A percentile compares a stretch with the other conserved stretches of the same genome.
Evolutionary conservation across 768 basidiomycete species (phyloP).

Genomic region (Candolleomyces aberdarensis): DNA sequence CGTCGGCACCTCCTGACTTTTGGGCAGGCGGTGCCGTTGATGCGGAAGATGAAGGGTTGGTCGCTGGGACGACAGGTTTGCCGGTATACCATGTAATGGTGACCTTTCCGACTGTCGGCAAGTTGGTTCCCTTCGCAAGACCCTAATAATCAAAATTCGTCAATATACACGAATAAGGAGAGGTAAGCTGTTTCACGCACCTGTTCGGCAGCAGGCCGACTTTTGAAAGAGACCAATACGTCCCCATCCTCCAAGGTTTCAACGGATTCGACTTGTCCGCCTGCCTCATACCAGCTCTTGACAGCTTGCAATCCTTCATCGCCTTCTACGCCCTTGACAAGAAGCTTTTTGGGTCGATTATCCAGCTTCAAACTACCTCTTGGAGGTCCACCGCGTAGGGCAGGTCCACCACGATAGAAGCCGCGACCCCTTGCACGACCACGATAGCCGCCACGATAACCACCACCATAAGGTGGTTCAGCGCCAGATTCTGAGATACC

Average conservation of each 20-base stretch:
- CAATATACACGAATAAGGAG: conserved; percentile 9
- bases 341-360: conserved; percentile 79
- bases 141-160: conserved; percentile 41
- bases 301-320: conserved; percentile 52
- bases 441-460: conserved; percentile 68
- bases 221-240: conserved; percentile 66
- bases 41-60: conserved; percentile 18
- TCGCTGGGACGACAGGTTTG: conserved; percentile 18
- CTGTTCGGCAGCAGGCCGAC: conserved; percentile 74
- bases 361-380: conserved; percentile 85
- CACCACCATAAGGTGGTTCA: conserved; percentile 32
- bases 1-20: conserved; percentile 9
- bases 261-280: conserved; percentile 68
- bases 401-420: conserved; percentile 51
- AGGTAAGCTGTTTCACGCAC: conserved; percentile 28
- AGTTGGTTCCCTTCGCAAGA: conserved; percentile 64
- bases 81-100: conserved; percentile 65
- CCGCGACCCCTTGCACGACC: conserved; percentile 65
- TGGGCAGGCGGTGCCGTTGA: conserved; percentile 14
- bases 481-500: conserved; percentile 58
- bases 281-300: conserved; percentile 82
- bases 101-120: conserved; percentile 63
- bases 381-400: conserved; percentile 60
- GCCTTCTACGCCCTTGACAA: conserved; percentile 62
- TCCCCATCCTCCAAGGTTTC: conserved; percentile 54